Evolutionary conservation across 495 filamentous ascomycete genomes (phyloP).

Genomic region (Cudoniella acicularis): DNA sequence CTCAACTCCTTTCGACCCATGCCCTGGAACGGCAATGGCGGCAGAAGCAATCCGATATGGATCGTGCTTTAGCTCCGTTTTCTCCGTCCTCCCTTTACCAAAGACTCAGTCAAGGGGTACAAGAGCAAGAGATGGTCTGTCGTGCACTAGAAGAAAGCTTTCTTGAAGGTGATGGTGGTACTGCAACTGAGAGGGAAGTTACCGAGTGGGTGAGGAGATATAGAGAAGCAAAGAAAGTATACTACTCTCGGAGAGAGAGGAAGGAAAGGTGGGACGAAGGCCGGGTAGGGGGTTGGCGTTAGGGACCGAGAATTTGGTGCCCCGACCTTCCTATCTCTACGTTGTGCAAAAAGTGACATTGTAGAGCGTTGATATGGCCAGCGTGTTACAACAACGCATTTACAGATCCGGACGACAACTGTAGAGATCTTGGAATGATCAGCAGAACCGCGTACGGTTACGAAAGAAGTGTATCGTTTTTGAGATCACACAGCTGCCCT

Average conservation of each 20-base stretch:
- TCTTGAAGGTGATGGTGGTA: conserved; percentile 54
- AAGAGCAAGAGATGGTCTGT: conserved; percentile 81
- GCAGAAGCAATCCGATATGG: conserved; percentile 83
- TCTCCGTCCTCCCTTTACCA: conserved; percentile 80
- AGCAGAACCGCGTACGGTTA: too few species aligned
- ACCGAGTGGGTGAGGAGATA: conserved; percentile 79
- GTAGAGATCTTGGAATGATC: too few species aligned
- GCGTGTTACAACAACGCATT: too few species aligned
- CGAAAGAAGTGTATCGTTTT: too few species aligned
- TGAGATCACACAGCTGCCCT: too few species aligned
- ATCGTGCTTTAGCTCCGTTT: conserved; percentile 77
- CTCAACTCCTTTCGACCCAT: conserved; percentile 75
- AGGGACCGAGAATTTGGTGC: conserved; percentile 27
- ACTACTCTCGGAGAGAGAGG: conserved; percentile 72
- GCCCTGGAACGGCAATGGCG: conserved; percentile 90
- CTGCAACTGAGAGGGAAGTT: conserved; percentile 72
- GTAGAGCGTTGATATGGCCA: too few species aligned
- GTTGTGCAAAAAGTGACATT: too few species aligned
- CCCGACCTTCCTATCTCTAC: too few species aligned
- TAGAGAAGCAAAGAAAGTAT: conserved; percentile 67
- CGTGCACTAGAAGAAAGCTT: conserved; percentile 86
- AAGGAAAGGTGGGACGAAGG: conserved; percentile 94
- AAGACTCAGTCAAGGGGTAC: conserved; percentile 65
- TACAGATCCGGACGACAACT: too few species aligned
- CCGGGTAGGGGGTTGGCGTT: conserved; percentile 88